phyloP scores from a whole-genome alignment of 2,329 filamentous ascomycete genomes.

The Exophiala lecanii-corni region DNA sequence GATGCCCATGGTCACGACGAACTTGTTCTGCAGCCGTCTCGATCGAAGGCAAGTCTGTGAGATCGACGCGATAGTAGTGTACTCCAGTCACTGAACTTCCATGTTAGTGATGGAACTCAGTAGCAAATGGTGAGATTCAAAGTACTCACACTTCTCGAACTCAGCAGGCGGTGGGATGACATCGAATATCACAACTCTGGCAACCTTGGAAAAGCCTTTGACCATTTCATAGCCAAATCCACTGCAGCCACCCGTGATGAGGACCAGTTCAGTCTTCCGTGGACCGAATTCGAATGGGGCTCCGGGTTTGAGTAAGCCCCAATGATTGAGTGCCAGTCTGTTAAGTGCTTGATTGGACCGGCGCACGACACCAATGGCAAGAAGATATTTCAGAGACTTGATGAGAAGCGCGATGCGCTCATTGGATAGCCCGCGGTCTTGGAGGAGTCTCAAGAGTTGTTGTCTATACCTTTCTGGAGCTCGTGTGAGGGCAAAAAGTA shows the following conservation, averaged over 20 bases:
- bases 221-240: slow-evolving; percentile 69
- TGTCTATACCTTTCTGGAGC: slow-evolving; percentile 15
- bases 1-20: slow-evolving; percentile 54
- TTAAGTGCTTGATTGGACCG: slow-evolving; percentile 52
- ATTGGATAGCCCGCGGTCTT: slow-evolving; percentile 6
- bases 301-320: slow-evolving; percentile 37
- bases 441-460: slow-evolving; percentile 14
- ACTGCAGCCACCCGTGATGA: slow-evolving; percentile 59
- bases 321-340: slow-evolving; percentile 38
- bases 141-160: slow-evolving; percentile 15
- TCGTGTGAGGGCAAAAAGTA: slow-evolving; percentile 20
- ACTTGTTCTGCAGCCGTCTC: slow-evolving; percentile 39
- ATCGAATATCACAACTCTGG: slow-evolving; percentile 69
- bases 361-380: slow-evolving; percentile 49
- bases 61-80: slow-evolving; percentile 66
- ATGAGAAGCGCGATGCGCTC: slow-evolving; percentile 13
- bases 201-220: slow-evolving; percentile 59
- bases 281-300: slow-evolving; percentile 26
- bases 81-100: slow-evolving; percentile 43
- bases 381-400: slow-evolving; percentile 41
- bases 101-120: background rate
- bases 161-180: slow-evolving; percentile 39
- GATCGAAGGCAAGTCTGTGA: slow-evolving; percentile 56
- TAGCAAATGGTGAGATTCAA: background rate
- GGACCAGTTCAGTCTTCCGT: slow-evolving; percentile 32